phyloP scores from a whole-genome alignment of 176 grass and related monocot genomes.

The Cenchrus americanus region DNA sequence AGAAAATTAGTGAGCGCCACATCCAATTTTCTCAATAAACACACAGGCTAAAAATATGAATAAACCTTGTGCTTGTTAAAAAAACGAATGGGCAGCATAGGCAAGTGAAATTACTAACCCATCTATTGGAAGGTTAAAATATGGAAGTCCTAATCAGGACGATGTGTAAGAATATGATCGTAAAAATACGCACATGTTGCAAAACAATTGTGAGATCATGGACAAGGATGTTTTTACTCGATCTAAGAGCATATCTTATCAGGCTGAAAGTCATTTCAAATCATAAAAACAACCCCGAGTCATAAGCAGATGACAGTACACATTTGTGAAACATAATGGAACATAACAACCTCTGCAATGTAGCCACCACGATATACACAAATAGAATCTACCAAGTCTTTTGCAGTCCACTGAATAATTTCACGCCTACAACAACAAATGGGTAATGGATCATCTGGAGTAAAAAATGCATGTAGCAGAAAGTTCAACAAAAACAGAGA shows the following conservation, averaged over 20 bases:
- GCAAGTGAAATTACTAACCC: not conserved
- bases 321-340: slow-evolving; percentile 1
- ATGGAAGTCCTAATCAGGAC: slow-evolving; percentile 10
- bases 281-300: not conserved
- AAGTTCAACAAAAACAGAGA: slow-evolving; percentile 25
- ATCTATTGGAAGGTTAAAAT: not conserved
- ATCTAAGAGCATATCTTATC: slow-evolving; percentile 6
- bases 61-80: not conserved
- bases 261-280: not conserved
- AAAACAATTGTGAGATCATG: slow-evolving; percentile 18
- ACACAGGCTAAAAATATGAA: too few species aligned
- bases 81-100: not conserved
- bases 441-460: not conserved
- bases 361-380: slow-evolving; percentile 96
- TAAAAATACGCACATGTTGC: slow-evolving; percentile 13
- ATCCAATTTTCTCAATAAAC: too few species aligned
- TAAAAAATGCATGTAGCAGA: slow-evolving; percentile 28
- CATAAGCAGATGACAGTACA: not conserved
- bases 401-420: slow-evolving; percentile 71
- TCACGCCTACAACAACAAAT: slow-evolving; percentile 70
- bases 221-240: not conserved
- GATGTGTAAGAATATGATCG: not conserved
- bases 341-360: slow-evolving; percentile 73
- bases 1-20: too few species aligned
- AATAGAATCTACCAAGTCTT: slow-evolving; percentile 71